Evolutionary conservation across 345 rosid species (phyloP).

Genomic region (Theobroma cacao): DNA sequence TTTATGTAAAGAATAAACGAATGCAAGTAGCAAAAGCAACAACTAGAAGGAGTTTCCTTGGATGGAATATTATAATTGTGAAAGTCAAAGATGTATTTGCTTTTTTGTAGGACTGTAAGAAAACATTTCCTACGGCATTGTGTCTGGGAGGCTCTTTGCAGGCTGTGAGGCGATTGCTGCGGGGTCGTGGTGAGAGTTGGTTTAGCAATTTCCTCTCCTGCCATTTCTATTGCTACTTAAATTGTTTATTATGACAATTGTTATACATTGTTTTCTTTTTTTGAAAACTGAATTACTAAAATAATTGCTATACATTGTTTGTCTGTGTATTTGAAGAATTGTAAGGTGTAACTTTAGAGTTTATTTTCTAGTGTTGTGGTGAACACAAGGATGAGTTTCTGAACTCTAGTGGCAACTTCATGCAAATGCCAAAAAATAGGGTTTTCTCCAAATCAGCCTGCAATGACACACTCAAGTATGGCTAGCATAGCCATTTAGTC

Average conservation of each 20-base stretch:
- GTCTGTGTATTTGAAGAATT: neutral
- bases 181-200: constrained; percentile 66
- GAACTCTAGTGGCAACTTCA: too few relatives aligned
- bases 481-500: neutral
- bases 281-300: too few relatives aligned
- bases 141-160: constrained; percentile 83
- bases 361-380: too few relatives aligned
- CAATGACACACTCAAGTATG: too few relatives aligned
- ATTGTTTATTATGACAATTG: neutral
- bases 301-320: neutral
- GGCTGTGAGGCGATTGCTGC: constrained; percentile 53
- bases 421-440: too few relatives aligned
- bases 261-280: too few relatives aligned
- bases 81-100: neutral
- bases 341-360: too few relatives aligned
- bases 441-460: too few relatives aligned
- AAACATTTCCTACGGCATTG: constrained; percentile 72
- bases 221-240: neutral
- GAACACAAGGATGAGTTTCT: too few relatives aligned
- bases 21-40: neutral
- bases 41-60: neutral
- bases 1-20: neutral
- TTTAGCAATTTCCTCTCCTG: neutral
- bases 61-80: neutral
- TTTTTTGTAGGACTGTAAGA: constrained; percentile 74